Evolutionary conservation across 495 filamentous ascomycete species (phyloP).

Genomic region (Tuber brumale): DNA sequence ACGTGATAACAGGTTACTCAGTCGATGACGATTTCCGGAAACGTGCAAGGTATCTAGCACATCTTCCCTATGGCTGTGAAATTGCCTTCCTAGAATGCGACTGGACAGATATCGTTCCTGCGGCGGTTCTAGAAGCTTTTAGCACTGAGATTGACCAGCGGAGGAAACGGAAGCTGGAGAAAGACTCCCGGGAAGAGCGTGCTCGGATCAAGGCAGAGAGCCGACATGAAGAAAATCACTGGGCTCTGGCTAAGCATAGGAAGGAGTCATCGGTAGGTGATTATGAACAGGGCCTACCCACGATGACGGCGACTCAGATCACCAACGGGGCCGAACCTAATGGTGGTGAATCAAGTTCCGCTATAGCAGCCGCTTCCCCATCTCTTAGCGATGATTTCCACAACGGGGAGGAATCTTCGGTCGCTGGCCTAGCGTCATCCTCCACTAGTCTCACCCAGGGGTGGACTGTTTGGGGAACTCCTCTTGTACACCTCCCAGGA

Average conservation of each 20-base stretch:
- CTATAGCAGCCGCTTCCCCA: neutral
- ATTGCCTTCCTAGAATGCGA: slow-evolving; percentile 93
- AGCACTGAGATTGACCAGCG: slow-evolving; percentile 68
- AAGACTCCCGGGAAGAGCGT: slow-evolving; percentile 82
- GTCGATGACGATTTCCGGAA: slow-evolving; percentile 85
- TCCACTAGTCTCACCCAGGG: neutral
- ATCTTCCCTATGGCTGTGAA: slow-evolving; percentile 87
- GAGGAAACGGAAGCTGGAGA: slow-evolving; percentile 73
- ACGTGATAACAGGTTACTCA: slow-evolving; percentile 81
- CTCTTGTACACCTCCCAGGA: neutral
- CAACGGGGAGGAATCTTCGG: neutral
- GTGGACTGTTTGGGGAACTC: neutral
- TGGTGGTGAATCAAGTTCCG: neutral
- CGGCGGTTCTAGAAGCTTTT: slow-evolving; percentile 69
- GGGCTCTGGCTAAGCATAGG: neutral
- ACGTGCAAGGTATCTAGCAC: slow-evolving; percentile 80
- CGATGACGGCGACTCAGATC: neutral
- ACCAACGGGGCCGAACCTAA: neutral
- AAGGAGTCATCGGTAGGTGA: neutral
- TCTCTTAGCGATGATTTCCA: neutral
- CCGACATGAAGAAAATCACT: neutral
- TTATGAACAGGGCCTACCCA: neutral
- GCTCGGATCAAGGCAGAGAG: slow-evolving; percentile 79
- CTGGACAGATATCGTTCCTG: slow-evolving; percentile 82
- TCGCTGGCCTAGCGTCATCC: neutral